phyloP scores from a whole-genome alignment of 148 eudicot genomes.

The Salicornia ramosissima region DNA sequence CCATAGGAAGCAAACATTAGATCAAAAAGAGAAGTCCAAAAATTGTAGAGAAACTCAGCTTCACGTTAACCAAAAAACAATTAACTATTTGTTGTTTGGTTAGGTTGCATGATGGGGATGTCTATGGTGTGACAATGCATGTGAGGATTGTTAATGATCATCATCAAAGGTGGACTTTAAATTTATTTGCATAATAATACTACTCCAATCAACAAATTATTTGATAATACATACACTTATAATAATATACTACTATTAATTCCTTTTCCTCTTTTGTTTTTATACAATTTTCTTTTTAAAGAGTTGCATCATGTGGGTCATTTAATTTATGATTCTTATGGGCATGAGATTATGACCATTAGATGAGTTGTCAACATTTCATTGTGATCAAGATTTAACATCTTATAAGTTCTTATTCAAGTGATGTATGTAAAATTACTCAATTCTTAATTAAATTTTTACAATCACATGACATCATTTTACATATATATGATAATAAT shows the following conservation, averaged over 20 bases:
- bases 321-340: constrained; percentile 30
- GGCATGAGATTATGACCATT: constrained; percentile 30
- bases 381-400: background rate
- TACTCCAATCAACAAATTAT: constrained; percentile 6
- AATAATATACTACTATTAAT: background rate
- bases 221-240: too few relatives aligned
- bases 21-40: constrained; percentile 12
- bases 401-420: background rate
- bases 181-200: background rate
- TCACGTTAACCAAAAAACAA: constrained; percentile 22
- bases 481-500: too few relatives aligned
- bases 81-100: constrained; percentile 25
- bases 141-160: constrained; percentile 30
- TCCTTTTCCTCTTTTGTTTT: background rate
- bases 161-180: constrained; percentile 23
- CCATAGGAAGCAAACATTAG: constrained; percentile 19
- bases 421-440: background rate
- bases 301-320: constrained; percentile 32
- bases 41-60: constrained; percentile 21
- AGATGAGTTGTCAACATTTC: constrained; percentile 20
- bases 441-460: background rate
- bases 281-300: background rate
- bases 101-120: constrained; percentile 33
- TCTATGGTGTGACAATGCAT: constrained; percentile 33
- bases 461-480: background rate